These are phyloP conservation scores for Garcia nutans DNA, from an alignment of 345 rosid species.

Conservation along the genomic window DNA sequence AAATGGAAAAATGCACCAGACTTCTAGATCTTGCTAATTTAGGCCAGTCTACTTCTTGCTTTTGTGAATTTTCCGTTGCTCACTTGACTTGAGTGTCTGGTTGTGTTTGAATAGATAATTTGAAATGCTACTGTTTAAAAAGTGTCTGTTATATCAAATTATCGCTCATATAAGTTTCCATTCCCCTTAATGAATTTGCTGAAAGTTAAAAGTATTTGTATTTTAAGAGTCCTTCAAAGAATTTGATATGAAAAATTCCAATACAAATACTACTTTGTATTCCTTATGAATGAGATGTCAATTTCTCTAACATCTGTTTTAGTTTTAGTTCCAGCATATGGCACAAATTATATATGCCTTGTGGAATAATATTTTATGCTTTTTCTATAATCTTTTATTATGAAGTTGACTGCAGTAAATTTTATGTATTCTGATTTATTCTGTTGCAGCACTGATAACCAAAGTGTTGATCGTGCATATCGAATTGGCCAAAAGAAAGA, in stretches of 20 bases:
- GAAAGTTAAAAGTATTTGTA: not conserved
- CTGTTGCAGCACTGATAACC: conserved; percentile 80
- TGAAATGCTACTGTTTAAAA: not conserved
- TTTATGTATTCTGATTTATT: not conserved
- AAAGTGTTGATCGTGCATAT: conserved; percentile 98
- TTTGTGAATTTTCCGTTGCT: not conserved
- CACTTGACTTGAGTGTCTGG: not conserved
- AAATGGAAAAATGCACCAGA: not conserved
- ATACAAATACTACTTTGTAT: not conserved
- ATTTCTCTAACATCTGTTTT: not conserved
- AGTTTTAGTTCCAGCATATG: not conserved
- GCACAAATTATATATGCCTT: not conserved
- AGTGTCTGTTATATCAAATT: not conserved
- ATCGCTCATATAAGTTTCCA: not conserved
- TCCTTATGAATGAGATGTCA: not conserved
- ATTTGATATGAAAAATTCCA: not conserved
- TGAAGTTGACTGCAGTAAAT: not conserved
- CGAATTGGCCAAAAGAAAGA: conserved; percentile 96
- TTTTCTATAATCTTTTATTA: not conserved
- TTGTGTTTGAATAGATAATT: not conserved
- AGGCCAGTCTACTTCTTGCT: not conserved
- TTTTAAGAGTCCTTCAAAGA: not conserved
- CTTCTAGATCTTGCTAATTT: not conserved
- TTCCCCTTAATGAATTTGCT: not conserved
- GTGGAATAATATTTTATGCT: not conserved